phyloP scores from a whole-genome alignment of 495 filamentous ascomycete species.

The Talaromyces trachyspermus region DNA sequence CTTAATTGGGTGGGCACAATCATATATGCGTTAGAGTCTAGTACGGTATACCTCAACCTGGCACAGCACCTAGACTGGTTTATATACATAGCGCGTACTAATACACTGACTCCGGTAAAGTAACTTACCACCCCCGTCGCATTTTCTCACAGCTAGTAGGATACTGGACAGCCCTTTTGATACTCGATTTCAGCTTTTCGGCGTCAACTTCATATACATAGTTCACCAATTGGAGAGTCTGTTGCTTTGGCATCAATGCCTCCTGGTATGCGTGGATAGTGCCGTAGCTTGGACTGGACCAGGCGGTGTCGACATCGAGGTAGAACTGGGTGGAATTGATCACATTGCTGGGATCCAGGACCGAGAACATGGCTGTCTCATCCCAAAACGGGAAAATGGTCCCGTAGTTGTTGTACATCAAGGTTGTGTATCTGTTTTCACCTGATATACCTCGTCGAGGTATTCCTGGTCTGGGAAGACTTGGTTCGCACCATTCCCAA shows the following conservation, averaged over 20 bases:
- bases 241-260: constrained; percentile 18
- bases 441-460: constrained; percentile 18
- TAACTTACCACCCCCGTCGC: neutral
- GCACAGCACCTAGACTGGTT: too few species aligned
- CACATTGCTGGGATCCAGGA: constrained; percentile 26
- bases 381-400: constrained; percentile 33
- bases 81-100: too few species aligned
- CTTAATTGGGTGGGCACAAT: too few species aligned
- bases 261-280: constrained; percentile 28
- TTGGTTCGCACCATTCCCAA: constrained; percentile 33
- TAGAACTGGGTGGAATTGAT: constrained; percentile 23
- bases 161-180: constrained; percentile 23
- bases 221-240: constrained; percentile 22
- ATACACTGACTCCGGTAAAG: too few species aligned
- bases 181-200: constrained; percentile 20
- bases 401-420: constrained; percentile 27
- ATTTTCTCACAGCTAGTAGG: constrained; percentile 16
- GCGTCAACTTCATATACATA: constrained; percentile 28
- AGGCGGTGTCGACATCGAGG: constrained; percentile 27
- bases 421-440: constrained; percentile 21
- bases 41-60: too few species aligned
- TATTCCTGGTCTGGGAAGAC: constrained; percentile 22
- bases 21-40: too few species aligned
- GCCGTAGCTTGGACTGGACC: constrained; percentile 28
- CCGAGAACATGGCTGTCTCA: constrained; percentile 31